Conservation (phyloP, 352 stramenopile species). For the Phytophthora sojae region DNA sequence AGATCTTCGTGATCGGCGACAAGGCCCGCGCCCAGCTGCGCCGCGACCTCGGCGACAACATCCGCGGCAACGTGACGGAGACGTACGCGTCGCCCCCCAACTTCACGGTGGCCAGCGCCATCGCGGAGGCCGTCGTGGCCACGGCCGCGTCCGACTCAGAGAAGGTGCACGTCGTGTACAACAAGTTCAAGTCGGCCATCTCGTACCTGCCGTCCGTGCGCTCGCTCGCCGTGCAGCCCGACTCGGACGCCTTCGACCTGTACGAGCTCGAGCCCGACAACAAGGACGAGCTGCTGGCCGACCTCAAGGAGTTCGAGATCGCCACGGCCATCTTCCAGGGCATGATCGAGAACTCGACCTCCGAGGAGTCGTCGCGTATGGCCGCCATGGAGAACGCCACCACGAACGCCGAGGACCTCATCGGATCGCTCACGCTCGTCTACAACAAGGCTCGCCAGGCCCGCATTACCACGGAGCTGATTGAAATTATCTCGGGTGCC, state of each 20-base stretch:
- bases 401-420: conserved; percentile 98
- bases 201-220: conserved; percentile 95
- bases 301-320: conserved; percentile 97
- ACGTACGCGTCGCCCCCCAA: conserved; percentile 83
- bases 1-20: conserved; percentile 97
- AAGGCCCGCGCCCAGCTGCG: conserved; percentile 96
- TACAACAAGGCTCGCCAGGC: conserved; percentile 95
- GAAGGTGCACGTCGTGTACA: conserved; percentile 97
- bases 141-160: conserved; percentile 88
- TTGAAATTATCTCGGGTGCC: conserved; percentile 99
- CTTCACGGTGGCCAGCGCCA: conserved; percentile 93
- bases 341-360: conserved; percentile 98
- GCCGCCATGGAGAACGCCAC: conserved; percentile 99
- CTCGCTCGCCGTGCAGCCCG: conserved; percentile 62
- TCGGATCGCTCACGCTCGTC: conserved; percentile 92
- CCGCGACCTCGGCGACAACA: conserved; percentile 74
- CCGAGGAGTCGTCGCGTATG: conserved; percentile 99
- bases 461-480: conserved; percentile 97
- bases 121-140: conserved; percentile 90
- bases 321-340: conserved; percentile 93
- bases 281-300: conserved; percentile 96
- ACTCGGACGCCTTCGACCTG: conserved; percentile 80
- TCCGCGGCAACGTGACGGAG: conserved; percentile 87
- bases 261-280: conserved; percentile 99
- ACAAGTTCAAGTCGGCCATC: conserved; percentile 97